Evolutionary conservation across 768 basidiomycete genomes (phyloP).

Genomic region (Royoungia palumana): DNA sequence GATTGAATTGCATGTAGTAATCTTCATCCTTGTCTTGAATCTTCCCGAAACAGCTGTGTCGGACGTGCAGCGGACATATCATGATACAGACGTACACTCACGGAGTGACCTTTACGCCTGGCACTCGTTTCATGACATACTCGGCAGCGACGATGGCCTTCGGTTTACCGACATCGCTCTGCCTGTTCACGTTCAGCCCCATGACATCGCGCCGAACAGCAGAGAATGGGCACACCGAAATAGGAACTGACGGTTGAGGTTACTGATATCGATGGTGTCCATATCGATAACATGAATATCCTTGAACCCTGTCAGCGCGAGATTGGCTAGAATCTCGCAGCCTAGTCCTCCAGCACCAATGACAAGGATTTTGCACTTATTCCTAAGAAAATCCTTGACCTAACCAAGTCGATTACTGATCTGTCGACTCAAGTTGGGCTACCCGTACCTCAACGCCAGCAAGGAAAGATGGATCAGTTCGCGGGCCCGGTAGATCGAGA

Average conservation of each 20-base stretch:
- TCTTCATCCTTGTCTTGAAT: slow-evolving; percentile 97
- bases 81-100: slow-evolving; percentile 41
- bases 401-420: slow-evolving; percentile 27
- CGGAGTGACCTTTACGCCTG: slow-evolving; percentile 96
- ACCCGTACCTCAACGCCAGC: slow-evolving; percentile 75
- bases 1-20: slow-evolving; percentile 95
- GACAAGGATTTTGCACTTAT: slow-evolving; percentile 87
- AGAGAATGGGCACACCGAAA: slow-evolving; percentile 63
- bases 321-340: slow-evolving; percentile 95
- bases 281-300: slow-evolving; percentile 99
- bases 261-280: slow-evolving; percentile 99
- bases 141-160: slow-evolving; percentile 95
- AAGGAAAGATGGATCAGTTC: slow-evolving; percentile 79
- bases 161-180: slow-evolving; percentile 87
- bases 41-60: slow-evolving; percentile 83
- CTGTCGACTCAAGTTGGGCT: not conserved
- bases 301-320: slow-evolving; percentile 94
- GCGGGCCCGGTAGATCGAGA: slow-evolving; percentile 81
- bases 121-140: slow-evolving; percentile 94
- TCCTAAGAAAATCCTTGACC: slow-evolving; percentile 86
- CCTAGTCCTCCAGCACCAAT: slow-evolving; percentile 98
- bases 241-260: slow-evolving; percentile 96
- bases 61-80: slow-evolving; percentile 9
- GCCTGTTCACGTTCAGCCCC: slow-evolving; percentile 41
- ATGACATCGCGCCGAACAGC: not conserved